A percentile compares a stretch with the other conserved stretches of the same genome.
Evolutionary conservation across 2,329 filamentous ascomycete genomes (phyloP).

Genomic region (Fusarium goolgardi): DNA sequence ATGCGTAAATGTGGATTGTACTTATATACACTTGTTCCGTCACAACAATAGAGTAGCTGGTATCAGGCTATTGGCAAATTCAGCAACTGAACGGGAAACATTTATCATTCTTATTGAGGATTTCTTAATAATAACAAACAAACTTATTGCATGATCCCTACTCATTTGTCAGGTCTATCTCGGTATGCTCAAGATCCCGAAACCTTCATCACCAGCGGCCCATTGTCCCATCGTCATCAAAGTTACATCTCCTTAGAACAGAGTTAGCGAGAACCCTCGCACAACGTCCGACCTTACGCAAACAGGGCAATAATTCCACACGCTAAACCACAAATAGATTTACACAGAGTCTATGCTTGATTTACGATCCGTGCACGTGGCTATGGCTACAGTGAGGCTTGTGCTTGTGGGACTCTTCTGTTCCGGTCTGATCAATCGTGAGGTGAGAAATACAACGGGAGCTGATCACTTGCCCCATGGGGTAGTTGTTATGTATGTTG

Average conservation of each 20-base stretch:
- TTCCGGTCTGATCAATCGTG: constrained; percentile 3
- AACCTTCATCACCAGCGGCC: not conserved
- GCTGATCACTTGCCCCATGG: not conserved
- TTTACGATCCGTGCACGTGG: not conserved
- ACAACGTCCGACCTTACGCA: not conserved
- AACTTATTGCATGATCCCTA: not conserved
- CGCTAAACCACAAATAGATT: not conserved
- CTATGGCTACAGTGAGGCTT: not conserved
- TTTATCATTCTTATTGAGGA: not conserved
- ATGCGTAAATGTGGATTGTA: too few species aligned
- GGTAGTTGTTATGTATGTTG: not conserved
- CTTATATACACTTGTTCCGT: too few species aligned
- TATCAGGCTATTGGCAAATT: not conserved
- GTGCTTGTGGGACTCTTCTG: not conserved
- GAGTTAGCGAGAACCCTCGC: not conserved
- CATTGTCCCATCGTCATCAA: not conserved
- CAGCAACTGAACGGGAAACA: not conserved
- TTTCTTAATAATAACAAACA: not conserved
- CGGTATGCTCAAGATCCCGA: not conserved
- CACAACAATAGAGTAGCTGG: too few species aligned
- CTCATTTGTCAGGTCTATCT: not conserved
- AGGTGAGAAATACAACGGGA: not conserved
- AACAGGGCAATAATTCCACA: not conserved
- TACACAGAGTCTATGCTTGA: not conserved
- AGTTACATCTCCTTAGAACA: not conserved